Percentiles rank a stretch among this genome's conserved stretches.
Conservation (phyloP, 768 basidiomycete species). For the Candolleomyces aberdarensis region DNA sequence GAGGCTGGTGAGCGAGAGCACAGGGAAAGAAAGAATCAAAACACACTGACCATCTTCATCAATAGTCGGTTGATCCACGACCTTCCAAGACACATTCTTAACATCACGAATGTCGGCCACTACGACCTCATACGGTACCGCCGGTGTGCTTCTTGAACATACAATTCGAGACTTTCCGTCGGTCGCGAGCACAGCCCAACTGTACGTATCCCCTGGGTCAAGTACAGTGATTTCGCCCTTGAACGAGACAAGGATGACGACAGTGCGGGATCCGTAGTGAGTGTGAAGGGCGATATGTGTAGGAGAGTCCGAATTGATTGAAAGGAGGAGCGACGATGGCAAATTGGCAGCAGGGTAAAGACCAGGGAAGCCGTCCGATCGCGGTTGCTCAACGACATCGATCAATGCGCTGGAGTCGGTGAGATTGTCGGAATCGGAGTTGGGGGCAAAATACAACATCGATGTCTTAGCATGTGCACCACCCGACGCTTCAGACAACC, state of each 20-base stretch:
- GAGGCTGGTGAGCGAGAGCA: not conserved
- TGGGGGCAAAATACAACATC: conserved; percentile 38
- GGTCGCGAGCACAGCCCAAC: conserved; percentile 54
- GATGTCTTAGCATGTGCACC: conserved; percentile 61
- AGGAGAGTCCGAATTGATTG: conserved; percentile 6
- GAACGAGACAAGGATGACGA: conserved; percentile 45
- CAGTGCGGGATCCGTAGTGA: conserved; percentile 51
- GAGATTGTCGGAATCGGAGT: conserved; percentile 18
- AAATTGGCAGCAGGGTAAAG: conserved; percentile 55
- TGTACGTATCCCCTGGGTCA: conserved; percentile 32
- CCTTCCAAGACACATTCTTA: conserved; percentile 28
- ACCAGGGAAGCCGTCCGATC: conserved; percentile 52
- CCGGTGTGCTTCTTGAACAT: conserved; percentile 48
- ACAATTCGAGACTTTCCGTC: conserved; percentile 41
- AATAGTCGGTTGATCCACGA: conserved; percentile 42
- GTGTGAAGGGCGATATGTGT: conserved; percentile 43
- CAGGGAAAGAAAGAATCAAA: too few relatives aligned
- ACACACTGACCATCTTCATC: conserved; percentile 35
- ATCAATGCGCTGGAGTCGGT: conserved; percentile 27
- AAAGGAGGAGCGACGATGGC: conserved; percentile 29
- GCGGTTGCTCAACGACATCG: conserved; percentile 38
- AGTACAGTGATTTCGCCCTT: conserved; percentile 16
- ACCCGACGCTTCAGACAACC: conserved; percentile 52
- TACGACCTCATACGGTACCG: conserved; percentile 46
- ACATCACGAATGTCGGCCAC: conserved; percentile 20